Conservation (phyloP, 257 asterid species). For the Solanum pimpinellifolium region DNA sequence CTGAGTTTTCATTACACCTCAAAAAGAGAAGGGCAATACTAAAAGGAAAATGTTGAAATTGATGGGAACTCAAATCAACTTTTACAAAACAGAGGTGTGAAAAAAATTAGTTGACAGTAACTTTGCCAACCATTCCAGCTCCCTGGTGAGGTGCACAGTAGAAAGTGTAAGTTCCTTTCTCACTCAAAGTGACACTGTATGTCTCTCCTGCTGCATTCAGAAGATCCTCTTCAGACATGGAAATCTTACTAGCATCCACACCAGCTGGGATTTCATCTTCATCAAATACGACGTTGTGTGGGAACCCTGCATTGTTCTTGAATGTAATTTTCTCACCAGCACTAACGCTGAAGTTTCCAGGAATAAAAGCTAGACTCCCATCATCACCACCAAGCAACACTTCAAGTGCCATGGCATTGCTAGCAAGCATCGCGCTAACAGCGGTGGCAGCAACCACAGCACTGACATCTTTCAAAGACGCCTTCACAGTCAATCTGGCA, state of each 20-base stretch:
- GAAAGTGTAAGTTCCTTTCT: constrained; percentile 74
- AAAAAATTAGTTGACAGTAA: constrained; percentile 41
- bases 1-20: not conserved
- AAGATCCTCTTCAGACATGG: constrained; percentile 53
- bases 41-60: not conserved
- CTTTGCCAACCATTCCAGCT: constrained; percentile 77
- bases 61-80: not conserved
- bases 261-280: constrained; percentile 77
- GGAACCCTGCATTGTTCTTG: constrained; percentile 79
- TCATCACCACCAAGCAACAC: constrained; percentile 47
- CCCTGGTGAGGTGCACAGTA: constrained; percentile 84
- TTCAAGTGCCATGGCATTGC: constrained; percentile 61
- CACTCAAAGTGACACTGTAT: constrained; percentile 51
- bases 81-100: not conserved
- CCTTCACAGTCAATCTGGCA: constrained; percentile 35
- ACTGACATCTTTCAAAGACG: constrained; percentile 56
- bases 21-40: not conserved
- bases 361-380: constrained; percentile 53
- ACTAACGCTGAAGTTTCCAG: constrained; percentile 32
- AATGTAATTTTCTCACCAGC: constrained; percentile 72
- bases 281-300: constrained; percentile 84
- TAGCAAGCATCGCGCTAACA: constrained; percentile 50
- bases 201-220: constrained; percentile 65
- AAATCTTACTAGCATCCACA: constrained; percentile 56
- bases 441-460: constrained; percentile 60